Conservation (phyloP, 192 early-diverging fungal genomes). For the Powellomyces hirtus region DNA sequence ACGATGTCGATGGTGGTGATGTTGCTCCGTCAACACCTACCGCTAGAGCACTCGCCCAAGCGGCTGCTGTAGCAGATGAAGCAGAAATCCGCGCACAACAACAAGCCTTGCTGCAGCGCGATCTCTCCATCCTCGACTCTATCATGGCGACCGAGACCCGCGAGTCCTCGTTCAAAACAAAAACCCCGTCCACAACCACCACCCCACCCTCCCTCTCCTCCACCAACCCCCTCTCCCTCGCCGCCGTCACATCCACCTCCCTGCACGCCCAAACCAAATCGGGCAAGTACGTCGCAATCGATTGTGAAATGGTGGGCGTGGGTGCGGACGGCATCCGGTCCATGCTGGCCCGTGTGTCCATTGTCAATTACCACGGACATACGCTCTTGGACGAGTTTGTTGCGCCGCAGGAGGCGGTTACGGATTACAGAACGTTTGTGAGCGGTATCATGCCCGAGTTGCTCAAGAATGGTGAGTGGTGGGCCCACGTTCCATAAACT, state of each 20-base stretch:
- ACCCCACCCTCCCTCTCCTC: background rate
- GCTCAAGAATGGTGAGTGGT: conserved; percentile 49
- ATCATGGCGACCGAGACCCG: conserved; percentile 2
- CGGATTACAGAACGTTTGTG: conserved; percentile 89
- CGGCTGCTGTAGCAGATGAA: background rate
- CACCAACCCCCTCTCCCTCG: background rate
- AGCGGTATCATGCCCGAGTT: conserved; percentile 86
- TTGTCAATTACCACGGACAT: conserved; percentile 94
- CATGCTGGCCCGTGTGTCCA: conserved; percentile 83
- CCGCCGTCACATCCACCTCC: background rate
- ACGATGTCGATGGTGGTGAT: background rate
- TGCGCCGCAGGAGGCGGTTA: conserved; percentile 74
- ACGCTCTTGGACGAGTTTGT: conserved; percentile 85
- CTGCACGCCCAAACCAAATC: conserved; percentile 32
- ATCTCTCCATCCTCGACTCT: conserved; percentile 5
- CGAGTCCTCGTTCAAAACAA: background rate
- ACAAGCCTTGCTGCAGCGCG: conserved; percentile 1
- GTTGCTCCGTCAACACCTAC: background rate
- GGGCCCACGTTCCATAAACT: background rate
- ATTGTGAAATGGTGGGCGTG: conserved; percentile 99
- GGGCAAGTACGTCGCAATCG: conserved; percentile 92
- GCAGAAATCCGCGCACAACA: background rate
- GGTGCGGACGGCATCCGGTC: conserved; percentile 79
- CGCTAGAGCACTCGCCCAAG: background rate
- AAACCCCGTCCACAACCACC: background rate